phyloP scores from a whole-genome alignment of 768 basidiomycete genomes.

The Russula sp. region DNA sequence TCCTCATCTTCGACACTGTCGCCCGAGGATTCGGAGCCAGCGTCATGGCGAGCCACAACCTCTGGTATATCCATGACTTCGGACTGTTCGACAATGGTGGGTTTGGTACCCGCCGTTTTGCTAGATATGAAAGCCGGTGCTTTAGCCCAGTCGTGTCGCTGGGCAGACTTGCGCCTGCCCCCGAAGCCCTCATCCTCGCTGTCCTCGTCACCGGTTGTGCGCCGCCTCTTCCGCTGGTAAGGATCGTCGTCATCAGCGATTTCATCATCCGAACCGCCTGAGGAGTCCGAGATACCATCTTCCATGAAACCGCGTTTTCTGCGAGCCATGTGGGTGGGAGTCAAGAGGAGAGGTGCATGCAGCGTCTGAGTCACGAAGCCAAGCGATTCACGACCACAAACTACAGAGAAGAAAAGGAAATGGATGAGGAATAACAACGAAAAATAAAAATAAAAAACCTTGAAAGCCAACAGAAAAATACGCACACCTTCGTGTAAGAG shows the following conservation, averaged over 20 bases:
- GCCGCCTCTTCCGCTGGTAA: slow-evolving; percentile 62
- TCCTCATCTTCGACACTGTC: slow-evolving; percentile 31
- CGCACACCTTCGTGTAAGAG: not conserved
- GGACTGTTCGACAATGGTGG: slow-evolving; percentile 32
- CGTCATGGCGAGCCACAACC: slow-evolving; percentile 19
- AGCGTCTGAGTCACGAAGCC: slow-evolving; percentile 5
- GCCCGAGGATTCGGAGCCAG: slow-evolving; percentile 35
- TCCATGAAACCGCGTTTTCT: slow-evolving; percentile 73
- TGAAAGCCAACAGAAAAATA: not conserved
- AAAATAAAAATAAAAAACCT: not conserved
- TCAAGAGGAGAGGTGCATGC: not conserved
- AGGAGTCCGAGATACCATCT: slow-evolving; percentile 64
- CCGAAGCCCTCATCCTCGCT: slow-evolving; percentile 43
- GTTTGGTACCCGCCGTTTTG: slow-evolving; percentile 28
- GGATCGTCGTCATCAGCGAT: slow-evolving; percentile 63
- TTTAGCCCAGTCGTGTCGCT: slow-evolving; percentile 64
- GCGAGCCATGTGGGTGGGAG: slow-evolving; percentile 50
- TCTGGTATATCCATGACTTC: slow-evolving; percentile 38
- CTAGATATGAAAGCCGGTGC: slow-evolving; percentile 70
- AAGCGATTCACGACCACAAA: not conserved
- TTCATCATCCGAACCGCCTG: slow-evolving; percentile 49
- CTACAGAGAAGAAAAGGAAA: not conserved
- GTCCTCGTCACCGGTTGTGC: slow-evolving; percentile 63
- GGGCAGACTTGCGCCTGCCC: slow-evolving; percentile 30
- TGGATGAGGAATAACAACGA: not conserved